A percentile compares a stretch with the other conserved stretches of the same genome.
Evolutionary conservation across 2,329 filamentous ascomycete species (phyloP).

Genomic region (Aureobasidium sp.): DNA sequence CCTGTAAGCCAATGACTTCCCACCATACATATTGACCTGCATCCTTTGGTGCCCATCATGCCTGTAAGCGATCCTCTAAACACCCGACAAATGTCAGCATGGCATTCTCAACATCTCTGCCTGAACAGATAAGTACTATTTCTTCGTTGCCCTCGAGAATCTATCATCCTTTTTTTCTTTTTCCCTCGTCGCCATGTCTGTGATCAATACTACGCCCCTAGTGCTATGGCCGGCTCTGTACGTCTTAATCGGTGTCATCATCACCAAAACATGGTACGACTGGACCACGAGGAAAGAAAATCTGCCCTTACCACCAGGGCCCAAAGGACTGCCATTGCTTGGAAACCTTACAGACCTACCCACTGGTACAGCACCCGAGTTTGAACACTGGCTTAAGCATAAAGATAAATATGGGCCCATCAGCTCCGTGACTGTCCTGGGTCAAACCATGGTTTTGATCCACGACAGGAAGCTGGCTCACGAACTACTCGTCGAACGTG

Average conservation of each 20-base stretch:
- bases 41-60: neutral
- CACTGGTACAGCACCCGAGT: conserved; percentile 25
- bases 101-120: too few relatives aligned
- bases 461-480: conserved; percentile 29
- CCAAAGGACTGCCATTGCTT: conserved; percentile 16
- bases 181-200: neutral
- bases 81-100: neutral
- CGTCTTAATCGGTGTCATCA: neutral
- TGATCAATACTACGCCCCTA: neutral
- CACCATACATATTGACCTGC: neutral
- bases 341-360: conserved; percentile 19
- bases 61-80: neutral
- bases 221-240: neutral
- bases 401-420: conserved; percentile 26
- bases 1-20: neutral
- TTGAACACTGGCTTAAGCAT: conserved; percentile 34
- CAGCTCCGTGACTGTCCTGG: conserved; percentile 33
- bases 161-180: too few relatives aligned
- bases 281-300: neutral
- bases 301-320: conserved; percentile 16
- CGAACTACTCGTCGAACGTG: conserved; percentile 32
- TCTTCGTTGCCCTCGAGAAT: neutral
- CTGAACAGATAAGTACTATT: neutral
- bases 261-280: neutral
- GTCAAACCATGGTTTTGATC: conserved; percentile 34